Percentiles rank a stretch among this genome's conserved stretches.
Conservation (phyloP, 140 eudicot species). For the Senecio squalidus region DNA sequence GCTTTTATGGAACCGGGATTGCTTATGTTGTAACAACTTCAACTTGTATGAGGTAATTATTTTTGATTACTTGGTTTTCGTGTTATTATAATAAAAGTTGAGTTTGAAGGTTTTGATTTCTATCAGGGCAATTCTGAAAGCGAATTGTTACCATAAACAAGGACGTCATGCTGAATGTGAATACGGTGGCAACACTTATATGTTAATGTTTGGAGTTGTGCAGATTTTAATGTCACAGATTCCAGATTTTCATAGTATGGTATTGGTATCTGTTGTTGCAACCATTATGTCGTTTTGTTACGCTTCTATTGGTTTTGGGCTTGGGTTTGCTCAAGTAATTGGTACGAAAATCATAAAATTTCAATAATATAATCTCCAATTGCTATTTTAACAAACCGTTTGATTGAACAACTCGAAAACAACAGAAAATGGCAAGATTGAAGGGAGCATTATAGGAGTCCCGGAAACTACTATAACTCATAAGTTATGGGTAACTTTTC, state of each 20-base stretch:
- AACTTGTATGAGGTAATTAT: conserved; percentile 39
- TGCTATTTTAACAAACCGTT: background rate
- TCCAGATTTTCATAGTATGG: conserved; percentile 68
- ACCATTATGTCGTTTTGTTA: conserved; percentile 64
- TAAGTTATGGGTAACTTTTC: conserved; percentile 42
- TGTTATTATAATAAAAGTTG: background rate
- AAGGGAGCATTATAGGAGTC: conserved; percentile 36
- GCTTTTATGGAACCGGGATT: conserved; percentile 36
- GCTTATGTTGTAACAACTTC: conserved; percentile 51
- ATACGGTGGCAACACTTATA: conserved; percentile 27
- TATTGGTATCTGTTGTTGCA: conserved; percentile 50
- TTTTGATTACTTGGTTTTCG: too few species aligned
- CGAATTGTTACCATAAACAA: conserved; percentile 44
- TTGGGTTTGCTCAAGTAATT: conserved; percentile 38
- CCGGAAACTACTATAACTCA: conserved; percentile 20
- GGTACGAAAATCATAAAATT: conserved; percentile 23
- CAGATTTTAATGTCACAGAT: conserved; percentile 58
- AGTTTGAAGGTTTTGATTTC: background rate
- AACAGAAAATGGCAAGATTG: conserved; percentile 42
- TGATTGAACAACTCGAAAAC: background rate
- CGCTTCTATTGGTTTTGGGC: conserved; percentile 51
- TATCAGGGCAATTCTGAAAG: conserved; percentile 44
- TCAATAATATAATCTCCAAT: background rate
- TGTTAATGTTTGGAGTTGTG: conserved; percentile 49
- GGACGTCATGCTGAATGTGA: conserved; percentile 47